A percentile compares a stretch with the other conserved stretches of the same genome.
Conservation (phyloP, 2,329 filamentous ascomycete species). For the Arthrinium puccinioides region DNA sequence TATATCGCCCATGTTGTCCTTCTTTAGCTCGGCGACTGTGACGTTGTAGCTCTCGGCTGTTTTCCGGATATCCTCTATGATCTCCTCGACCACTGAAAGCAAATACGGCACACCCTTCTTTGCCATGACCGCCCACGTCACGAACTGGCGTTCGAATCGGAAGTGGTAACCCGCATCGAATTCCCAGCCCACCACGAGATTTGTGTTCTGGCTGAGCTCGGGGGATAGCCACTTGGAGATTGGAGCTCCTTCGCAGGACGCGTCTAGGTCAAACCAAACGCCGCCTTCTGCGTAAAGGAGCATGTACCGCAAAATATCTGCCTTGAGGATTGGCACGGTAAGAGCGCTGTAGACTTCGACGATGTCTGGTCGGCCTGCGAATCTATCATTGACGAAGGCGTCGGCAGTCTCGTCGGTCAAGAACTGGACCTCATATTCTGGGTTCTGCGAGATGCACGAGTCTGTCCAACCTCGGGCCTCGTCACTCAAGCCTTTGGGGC, state of each 20-base stretch:
- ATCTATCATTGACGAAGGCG: conserved; percentile 57
- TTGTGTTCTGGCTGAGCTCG: background rate
- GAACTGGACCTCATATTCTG: conserved; percentile 16
- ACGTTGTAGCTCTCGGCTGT: conserved; percentile 4
- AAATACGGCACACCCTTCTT: conserved; percentile 3
- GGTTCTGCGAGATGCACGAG: conserved; percentile 20
- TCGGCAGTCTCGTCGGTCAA: conserved; percentile 17
- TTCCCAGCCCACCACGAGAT: conserved; percentile 20
- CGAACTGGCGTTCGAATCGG: conserved; percentile 9
- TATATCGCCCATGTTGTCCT: conserved; percentile 9
- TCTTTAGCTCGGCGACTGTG: conserved; percentile 5
- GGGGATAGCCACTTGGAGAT: conserved; percentile 22
- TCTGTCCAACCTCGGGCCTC: conserved; percentile 22
- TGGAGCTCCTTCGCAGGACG: conserved; percentile 5
- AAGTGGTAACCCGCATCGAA: conserved; percentile 14
- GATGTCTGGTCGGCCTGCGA: conserved; percentile 28
- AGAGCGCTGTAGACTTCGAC: conserved; percentile 15
- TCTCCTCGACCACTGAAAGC: conserved; percentile 12
- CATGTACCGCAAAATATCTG: conserved; percentile 8
- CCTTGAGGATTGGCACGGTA: conserved; percentile 8
- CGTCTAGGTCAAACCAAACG: conserved; percentile 9
- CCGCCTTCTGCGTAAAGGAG: conserved; percentile 10
- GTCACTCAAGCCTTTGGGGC: conserved; percentile 23
- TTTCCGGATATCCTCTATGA: conserved; percentile 6
- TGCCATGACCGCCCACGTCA: conserved; percentile 6